These are phyloP conservation scores for Chenopodium suecicum DNA, from an alignment of 148 eudicot genomes.

Conservation along the genomic window DNA sequence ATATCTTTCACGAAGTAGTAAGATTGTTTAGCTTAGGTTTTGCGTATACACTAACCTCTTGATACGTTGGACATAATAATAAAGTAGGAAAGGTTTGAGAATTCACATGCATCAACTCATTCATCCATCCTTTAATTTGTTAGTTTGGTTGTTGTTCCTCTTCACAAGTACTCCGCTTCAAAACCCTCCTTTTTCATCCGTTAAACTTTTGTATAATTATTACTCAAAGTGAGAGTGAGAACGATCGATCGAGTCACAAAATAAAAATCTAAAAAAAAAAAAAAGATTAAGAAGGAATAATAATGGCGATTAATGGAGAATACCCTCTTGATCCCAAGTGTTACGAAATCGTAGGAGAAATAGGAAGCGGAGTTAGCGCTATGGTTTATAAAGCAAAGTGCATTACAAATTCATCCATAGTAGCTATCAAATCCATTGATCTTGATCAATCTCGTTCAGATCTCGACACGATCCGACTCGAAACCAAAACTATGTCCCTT, in stretches of 20 bases:
- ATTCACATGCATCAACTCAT: slow-evolving; percentile 42
- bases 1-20: no score
- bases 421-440: slow-evolving; percentile 73
- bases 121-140: not conserved
- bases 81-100: no score
- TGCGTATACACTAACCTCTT: no score
- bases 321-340: slow-evolving; percentile 57
- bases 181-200: not conserved
- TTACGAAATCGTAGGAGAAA: slow-evolving; percentile 50
- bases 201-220: no score
- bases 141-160: not conserved
- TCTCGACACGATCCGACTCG: slow-evolving; percentile 50
- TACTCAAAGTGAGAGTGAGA: no score
- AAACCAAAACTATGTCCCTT: slow-evolving; percentile 62
- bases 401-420: slow-evolving; percentile 31
- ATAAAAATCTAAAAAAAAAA: no score
- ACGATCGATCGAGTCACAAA: no score
- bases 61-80: no score
- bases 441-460: slow-evolving; percentile 52
- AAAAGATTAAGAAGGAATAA: no score
- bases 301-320: slow-evolving; percentile 18
- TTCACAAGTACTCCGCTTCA: slow-evolving; percentile 17
- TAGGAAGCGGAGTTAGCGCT: slow-evolving; percentile 67
- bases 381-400: slow-evolving; percentile 70
- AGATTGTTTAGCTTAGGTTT: no score